Conservation (phyloP, 768 basidiomycete genomes). For the Leucocoprinus birnbaumii region DNA sequence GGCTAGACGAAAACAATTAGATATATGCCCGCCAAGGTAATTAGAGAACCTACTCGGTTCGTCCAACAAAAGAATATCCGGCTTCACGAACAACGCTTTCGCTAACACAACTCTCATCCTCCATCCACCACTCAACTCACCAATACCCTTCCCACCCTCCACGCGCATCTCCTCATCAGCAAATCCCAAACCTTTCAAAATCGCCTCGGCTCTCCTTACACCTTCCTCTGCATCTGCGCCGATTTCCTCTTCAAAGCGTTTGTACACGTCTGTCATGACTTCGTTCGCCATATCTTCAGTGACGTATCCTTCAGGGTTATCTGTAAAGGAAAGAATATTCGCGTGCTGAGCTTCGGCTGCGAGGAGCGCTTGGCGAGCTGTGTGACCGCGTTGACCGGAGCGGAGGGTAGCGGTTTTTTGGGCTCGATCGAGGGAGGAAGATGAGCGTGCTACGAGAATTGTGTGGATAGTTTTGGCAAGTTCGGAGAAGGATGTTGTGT, state of each 20-base stretch:
- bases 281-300: conserved; percentile 23
- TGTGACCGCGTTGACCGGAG: conserved; percentile 54
- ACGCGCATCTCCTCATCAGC: conserved; percentile 26
- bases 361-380: conserved; percentile 51
- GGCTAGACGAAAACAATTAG: no score
- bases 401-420: conserved; percentile 48
- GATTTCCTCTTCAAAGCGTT: conserved; percentile 20
- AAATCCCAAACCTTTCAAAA: conserved; percentile 64
- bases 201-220: conserved; percentile 44
- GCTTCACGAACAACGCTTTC: conserved; percentile 50
- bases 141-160: conserved; percentile 32
- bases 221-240: conserved; percentile 34
- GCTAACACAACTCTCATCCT: conserved; percentile 57
- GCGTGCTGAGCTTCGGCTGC: conserved; percentile 39
- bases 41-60: conserved; percentile 37
- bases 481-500: conserved; percentile 16
- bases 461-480: conserved; percentile 22
- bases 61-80: conserved; percentile 58
- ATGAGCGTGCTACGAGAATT: conserved; percentile 20
- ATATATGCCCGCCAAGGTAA: not conserved
- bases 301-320: conserved; percentile 27
- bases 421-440: conserved; percentile 28
- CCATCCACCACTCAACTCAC: conserved; percentile 64
- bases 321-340: conserved; percentile 13
- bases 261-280: conserved; percentile 23